Evolutionary conservation across 2,329 filamentous ascomycete species (phyloP).

Genomic region (Sarocladiaceae sp.): DNA sequence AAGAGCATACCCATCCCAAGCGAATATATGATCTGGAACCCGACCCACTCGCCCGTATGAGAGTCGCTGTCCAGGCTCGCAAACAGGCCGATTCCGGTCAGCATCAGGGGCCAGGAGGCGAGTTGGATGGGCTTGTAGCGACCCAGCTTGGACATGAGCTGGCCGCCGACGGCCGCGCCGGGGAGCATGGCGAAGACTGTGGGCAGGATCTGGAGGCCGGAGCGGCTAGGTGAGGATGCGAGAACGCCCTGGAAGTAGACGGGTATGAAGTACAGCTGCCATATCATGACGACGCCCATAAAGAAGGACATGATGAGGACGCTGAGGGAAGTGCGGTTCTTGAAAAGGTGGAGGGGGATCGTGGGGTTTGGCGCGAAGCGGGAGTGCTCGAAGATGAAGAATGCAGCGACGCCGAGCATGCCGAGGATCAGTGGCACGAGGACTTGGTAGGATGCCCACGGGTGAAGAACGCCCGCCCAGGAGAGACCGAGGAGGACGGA

Average conservation of each 20-base stretch:
- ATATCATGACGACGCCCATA: slow-evolving; percentile 23
- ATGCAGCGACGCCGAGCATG: slow-evolving; percentile 26
- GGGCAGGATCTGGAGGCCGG: slow-evolving; percentile 27
- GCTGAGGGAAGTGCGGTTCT: slow-evolving; percentile 29
- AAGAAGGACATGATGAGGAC: slow-evolving; percentile 16
- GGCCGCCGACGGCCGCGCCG: slow-evolving; percentile 18
- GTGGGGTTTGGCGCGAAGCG: slow-evolving; percentile 22
- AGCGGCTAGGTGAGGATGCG: slow-evolving; percentile 21
- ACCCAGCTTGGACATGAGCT: slow-evolving; percentile 24
- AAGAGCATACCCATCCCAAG: slow-evolving; percentile 36
- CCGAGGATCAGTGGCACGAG: slow-evolving; percentile 42
- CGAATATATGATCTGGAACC: slow-evolving; percentile 33
- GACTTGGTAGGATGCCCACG: slow-evolving; percentile 41
- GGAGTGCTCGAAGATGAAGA: slow-evolving; percentile 27
- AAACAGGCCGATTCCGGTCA: slow-evolving; percentile 35
- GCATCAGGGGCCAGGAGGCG: slow-evolving; percentile 20
- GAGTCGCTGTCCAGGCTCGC: slow-evolving; percentile 31
- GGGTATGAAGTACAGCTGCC: slow-evolving; percentile 35
- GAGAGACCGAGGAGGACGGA: slow-evolving; percentile 43
- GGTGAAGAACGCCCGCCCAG: slow-evolving; percentile 45
- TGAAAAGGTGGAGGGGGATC: slow-evolving; percentile 38
- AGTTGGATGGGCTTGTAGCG: slow-evolving; percentile 26
- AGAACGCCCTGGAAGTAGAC: slow-evolving; percentile 42
- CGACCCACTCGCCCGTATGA: slow-evolving; percentile 30
- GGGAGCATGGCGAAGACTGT: slow-evolving; percentile 21